Conservation (phyloP, 2,329 filamentous ascomycete species). For the Anthostomella pinea region DNA sequence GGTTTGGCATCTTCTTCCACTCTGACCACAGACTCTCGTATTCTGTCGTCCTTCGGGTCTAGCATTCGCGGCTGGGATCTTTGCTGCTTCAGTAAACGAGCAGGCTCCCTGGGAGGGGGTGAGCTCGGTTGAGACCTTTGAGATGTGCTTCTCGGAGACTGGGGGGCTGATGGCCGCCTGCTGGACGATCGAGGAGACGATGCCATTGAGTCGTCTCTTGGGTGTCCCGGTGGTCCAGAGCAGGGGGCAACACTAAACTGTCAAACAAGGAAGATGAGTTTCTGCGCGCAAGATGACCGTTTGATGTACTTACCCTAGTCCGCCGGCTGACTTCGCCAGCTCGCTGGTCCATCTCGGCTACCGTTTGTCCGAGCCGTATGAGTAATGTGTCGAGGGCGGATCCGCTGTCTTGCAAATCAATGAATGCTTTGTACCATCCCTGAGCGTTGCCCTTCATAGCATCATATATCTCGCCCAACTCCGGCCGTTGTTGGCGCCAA, state of each 20-base stretch:
- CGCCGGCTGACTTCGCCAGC: conserved; percentile 80
- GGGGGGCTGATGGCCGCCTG: conserved; percentile 18
- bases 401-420: conserved; percentile 70
- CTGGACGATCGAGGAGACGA: conserved; percentile 21
- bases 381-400: conserved; percentile 68
- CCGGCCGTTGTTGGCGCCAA: conserved; percentile 59
- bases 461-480: conserved; percentile 69
- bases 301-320: conserved; percentile 58
- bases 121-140: conserved; percentile 24
- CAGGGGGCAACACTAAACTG: conserved; percentile 31
- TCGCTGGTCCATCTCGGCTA: conserved; percentile 81
- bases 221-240: conserved; percentile 22
- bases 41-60: conserved; percentile 13
- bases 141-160: conserved; percentile 21
- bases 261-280: conserved; percentile 9
- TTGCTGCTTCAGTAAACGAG: conserved; percentile 29
- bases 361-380: conserved; percentile 70
- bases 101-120: conserved; percentile 23
- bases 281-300: conserved; percentile 6
- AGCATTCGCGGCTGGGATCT: conserved; percentile 16
- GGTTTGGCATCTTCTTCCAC: conserved; percentile 19
- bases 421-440: conserved; percentile 81
- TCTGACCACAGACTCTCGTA: conserved; percentile 13
- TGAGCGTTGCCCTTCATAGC: conserved; percentile 93
- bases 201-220: conserved; percentile 16